Conservation (phyloP, 225 moss, liverwort and hornwort species). For the Pseudisothecium myosuroides region DNA sequence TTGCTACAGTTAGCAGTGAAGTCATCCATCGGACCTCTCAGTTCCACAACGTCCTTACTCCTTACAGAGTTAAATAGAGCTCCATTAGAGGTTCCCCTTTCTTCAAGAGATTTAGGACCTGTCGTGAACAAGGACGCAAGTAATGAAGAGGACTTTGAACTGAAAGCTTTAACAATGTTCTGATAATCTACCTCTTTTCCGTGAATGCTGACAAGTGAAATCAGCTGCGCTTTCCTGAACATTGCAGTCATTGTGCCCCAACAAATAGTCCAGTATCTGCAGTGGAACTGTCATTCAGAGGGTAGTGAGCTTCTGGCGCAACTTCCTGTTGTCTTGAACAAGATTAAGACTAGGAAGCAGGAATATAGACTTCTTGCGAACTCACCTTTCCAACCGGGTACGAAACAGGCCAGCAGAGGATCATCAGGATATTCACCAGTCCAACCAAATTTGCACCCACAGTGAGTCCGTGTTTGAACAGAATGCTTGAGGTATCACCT, state of each 20-base stretch:
- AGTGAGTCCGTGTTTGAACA: slow-evolving; percentile 79
- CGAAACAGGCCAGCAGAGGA: slow-evolving; percentile 61
- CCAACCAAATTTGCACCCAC: slow-evolving; percentile 65
- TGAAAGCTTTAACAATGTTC: too few relatives aligned
- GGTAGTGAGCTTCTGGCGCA: background rate
- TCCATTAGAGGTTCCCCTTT: too few relatives aligned
- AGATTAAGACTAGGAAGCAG: background rate
- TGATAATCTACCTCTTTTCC: too few relatives aligned
- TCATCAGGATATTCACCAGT: slow-evolving; percentile 30
- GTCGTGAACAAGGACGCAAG: too few relatives aligned
- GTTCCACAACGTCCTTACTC: too few relatives aligned
- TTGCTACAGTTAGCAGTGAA: too few relatives aligned
- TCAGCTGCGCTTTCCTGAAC: slow-evolving; percentile 48
- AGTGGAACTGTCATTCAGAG: background rate
- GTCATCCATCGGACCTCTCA: too few relatives aligned
- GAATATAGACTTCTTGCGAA: background rate
- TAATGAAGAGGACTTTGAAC: too few relatives aligned
- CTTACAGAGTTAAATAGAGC: too few relatives aligned
- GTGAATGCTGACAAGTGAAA: too few relatives aligned
- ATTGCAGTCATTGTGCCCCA: slow-evolving; percentile 84
- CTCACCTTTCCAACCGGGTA: slow-evolving; percentile 78
- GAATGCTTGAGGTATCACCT: slow-evolving; percentile 89
- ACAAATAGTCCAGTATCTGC: slow-evolving; percentile 60
- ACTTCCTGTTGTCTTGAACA: background rate
- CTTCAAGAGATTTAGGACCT: too few relatives aligned